Evolutionary conservation across 768 basidiomycete genomes (phyloP).

Genomic region (Leccinum obscurum): DNA sequence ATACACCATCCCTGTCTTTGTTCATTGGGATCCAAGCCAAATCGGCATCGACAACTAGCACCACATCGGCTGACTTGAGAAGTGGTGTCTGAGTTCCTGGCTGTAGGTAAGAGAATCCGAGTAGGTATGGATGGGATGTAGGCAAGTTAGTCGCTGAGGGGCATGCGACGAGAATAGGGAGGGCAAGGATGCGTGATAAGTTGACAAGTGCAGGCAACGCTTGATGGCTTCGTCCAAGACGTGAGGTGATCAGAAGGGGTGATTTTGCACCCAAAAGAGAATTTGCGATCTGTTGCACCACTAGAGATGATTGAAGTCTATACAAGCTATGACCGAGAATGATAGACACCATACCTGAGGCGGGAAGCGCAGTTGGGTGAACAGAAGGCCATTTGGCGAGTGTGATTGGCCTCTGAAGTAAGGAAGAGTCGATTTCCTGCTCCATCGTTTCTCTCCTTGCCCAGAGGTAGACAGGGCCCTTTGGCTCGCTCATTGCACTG

Average conservation of each 20-base stretch:
- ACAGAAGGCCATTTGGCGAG: constrained; percentile 52
- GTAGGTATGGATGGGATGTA: constrained; percentile 52
- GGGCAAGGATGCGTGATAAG: constrained; percentile 51
- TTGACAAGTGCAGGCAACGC: constrained; percentile 46
- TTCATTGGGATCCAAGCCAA: constrained; percentile 63
- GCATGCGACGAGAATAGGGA: constrained; percentile 55
- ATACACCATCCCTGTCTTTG: constrained; percentile 33
- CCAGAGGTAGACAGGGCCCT: constrained; percentile 75
- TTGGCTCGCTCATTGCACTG: constrained; percentile 69
- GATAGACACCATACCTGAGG: constrained; percentile 29
- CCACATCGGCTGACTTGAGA: constrained; percentile 56
- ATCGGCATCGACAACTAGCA: constrained; percentile 65
- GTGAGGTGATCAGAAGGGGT: constrained; percentile 67
- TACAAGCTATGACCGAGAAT: background rate
- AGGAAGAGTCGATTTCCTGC: constrained; percentile 49
- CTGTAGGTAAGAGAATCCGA: constrained; percentile 52
- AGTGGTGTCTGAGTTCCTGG: constrained; percentile 45
- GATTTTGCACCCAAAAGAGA: constrained; percentile 50
- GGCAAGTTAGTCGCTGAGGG: constrained; percentile 55
- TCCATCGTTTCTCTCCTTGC: constrained; percentile 72
- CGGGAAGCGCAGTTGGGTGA: constrained; percentile 49
- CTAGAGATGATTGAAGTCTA: constrained; percentile 15
- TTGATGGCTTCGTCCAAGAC: constrained; percentile 54
- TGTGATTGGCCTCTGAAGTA: constrained; percentile 32
- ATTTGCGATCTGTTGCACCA: constrained; percentile 40